phyloP scores from a whole-genome alignment of 1,284 basidiomycete genomes.

The Leucoagaricus sp. region DNA sequence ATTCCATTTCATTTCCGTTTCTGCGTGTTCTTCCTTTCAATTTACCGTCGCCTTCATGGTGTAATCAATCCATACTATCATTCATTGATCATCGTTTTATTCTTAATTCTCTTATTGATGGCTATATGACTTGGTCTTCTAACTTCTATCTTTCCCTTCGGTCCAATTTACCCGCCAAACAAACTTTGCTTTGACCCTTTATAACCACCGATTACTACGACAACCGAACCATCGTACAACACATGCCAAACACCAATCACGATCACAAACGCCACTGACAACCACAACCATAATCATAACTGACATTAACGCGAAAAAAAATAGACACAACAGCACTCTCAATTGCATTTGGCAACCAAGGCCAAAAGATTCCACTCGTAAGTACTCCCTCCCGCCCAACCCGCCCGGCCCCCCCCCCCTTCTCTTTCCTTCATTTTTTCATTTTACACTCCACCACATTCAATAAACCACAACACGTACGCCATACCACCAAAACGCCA shows the following conservation, averaged over 20 bases:
- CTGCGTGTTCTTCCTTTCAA: no score
- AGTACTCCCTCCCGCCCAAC: no score
- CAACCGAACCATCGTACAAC: neutral
- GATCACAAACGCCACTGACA: neutral
- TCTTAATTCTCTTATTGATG: no score
- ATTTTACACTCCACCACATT: neutral
- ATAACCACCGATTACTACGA: no score
- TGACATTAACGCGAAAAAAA: neutral
- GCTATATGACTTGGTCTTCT: no score
- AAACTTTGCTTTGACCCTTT: no score
- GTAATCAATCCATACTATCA: no score
- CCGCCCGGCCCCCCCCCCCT: no score
- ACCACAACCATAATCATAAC: neutral
- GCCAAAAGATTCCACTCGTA: slow-evolving; percentile 87
- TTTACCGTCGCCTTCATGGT: no score
- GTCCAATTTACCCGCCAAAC: neutral
- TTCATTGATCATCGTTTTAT: no score
- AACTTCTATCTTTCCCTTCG: slow-evolving; percentile 7
- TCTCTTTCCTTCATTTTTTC: slow-evolving; percentile 19
- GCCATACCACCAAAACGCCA: neutral
- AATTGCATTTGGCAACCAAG: slow-evolving; percentile 89
- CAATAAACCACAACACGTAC: neutral
- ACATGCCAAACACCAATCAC: no score
- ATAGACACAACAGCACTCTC: slow-evolving; percentile 86
- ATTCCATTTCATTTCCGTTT: no score